Evolutionary conservation across 2,329 filamentous ascomycete species (phyloP), one percentile per base, ranked within the genome.

Genomic region (Fusarium nelsonii): DNA sequence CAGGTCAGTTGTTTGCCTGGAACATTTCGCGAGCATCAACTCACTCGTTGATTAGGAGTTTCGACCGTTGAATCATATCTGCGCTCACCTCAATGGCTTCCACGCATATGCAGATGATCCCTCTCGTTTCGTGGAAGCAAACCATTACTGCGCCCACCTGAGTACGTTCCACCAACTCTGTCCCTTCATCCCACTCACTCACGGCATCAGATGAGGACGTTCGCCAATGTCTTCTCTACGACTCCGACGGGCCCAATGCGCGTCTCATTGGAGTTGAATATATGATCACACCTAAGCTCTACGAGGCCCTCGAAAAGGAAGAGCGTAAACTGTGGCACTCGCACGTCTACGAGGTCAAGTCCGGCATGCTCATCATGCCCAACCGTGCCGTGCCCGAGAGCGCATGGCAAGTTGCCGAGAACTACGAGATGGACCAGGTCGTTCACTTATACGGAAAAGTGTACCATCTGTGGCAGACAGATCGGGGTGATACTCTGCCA

Each of bases 401-500:
- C 0, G 86, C 83, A 0, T 97, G 93, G 93, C 90, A 95, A 68
- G 77, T 84, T 6, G 90, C 92, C 4, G 93, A 97, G 81, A 92
- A 87, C 33, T 85, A 86, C 49, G 93, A 95, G 79, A 96, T 97
- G 92, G 87, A 91, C 68, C 85, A 93, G 59, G 84, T 96, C 0
- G 80, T 93, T 7, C 83, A 86, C 2, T 77, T 96, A 4, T 97
- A 97, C 74, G 93, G 93, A 12, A 97, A 97, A 77, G 88, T 91
- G 2, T 96, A 91, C 78, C 93, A 97, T 77, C 83, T 96, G 41
- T 97, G 94, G 93, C 92, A 97, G 84, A 88, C 90, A n/a, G 93
- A 97, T 79, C 83, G 87, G 9, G 92, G 92, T 0, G 88, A 95
- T 74, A 74, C 76, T 62, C 63, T 88, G 30, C 85, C 85, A 0